Percentiles rank a stretch among this genome's conserved stretches.
Evolutionary conservation across 2,329 filamentous ascomycete genomes (phyloP).

Genomic region (Anisogramma anomala): DNA sequence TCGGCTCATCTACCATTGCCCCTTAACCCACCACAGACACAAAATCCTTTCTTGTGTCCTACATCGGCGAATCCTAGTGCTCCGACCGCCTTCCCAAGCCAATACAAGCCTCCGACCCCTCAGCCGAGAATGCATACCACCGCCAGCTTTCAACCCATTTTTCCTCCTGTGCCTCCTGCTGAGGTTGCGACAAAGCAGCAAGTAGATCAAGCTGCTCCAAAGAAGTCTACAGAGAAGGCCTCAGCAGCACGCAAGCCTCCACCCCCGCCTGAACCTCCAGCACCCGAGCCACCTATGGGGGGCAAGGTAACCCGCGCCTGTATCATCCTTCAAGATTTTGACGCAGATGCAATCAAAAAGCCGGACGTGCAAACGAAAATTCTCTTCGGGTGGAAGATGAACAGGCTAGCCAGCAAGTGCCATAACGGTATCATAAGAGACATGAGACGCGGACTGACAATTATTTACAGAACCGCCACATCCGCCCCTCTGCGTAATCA

Average conservation of each 20-base stretch:
- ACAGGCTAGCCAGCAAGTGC: conserved; percentile 40
- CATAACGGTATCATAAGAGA: neutral
- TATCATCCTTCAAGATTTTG: conserved; percentile 50
- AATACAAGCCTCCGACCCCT: neutral
- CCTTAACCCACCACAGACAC: conserved; percentile 13
- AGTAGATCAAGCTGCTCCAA: conserved; percentile 3
- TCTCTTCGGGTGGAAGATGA: conserved; percentile 48
- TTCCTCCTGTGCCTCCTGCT: neutral
- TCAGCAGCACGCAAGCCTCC: conserved; percentile 14
- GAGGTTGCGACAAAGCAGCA: conserved; percentile 11
- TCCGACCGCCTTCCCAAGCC: neutral
- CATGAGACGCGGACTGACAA: neutral
- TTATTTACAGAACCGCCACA: conserved; percentile 35
- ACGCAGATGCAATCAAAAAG: conserved; percentile 44
- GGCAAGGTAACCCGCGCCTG: conserved; percentile 45
- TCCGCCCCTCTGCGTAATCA: conserved; percentile 63
- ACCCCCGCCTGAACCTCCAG: conserved; percentile 21
- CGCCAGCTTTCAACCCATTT: conserved; percentile 11
- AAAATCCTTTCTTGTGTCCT: neutral
- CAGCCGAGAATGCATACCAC: conserved; percentile 10
- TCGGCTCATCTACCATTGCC: conserved; percentile 18
- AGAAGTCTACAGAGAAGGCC: conserved; percentile 7
- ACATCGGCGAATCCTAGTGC: neutral
- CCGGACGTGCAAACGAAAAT: conserved; percentile 46
- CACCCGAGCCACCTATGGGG: conserved; percentile 24